Evolutionary conservation across 2,329 filamentous ascomycete genomes (phyloP), one percentile per base, ranked within the genome.

Genomic region (Penicillium sumatraense): DNA sequence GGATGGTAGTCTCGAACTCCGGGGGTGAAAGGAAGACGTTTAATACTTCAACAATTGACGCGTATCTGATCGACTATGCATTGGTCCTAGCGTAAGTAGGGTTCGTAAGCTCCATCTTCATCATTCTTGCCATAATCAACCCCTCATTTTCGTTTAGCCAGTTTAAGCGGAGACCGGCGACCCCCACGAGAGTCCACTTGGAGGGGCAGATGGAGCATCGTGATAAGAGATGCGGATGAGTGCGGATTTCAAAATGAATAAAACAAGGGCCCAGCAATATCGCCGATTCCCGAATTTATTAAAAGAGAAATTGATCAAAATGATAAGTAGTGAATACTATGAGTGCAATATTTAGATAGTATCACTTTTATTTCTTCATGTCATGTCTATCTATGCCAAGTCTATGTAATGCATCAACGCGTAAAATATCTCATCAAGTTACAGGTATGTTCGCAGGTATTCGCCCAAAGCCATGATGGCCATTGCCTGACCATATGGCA

Each of bases 401-500:
- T 53, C 18, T 36, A 24, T 24, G 13, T 21, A 46, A 31, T 29
- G 21, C 41, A 48, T 41, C 18, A 44, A 45, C n/a, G 38, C 35
- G 23, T 26, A 9, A 27, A 23, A 13, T 16, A 1, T 7, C 23
- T 13, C 10, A 16, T 20, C 14, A 46, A 2, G 6, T 47, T 53
- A 83, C 33, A 83, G 74, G 57, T 83, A 88, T 27, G 81, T 81
- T 45, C 88, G 80, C 72, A 90, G 69, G 63, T 88, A 89, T 74
- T 93, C 90, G 0, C 88, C 89, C 60, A 93, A 71, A 0, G 88
- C 86, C 86, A 93, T 91, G 59, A 92, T 91, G 0, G 88, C 89
- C 89, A 93, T 92, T 0, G 89, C 88, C 71, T 93, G 90, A 0
- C 90, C 90, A 65, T 93, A 93, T 6, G 89, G 90, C 90, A 93